Evolutionary conservation across 257 asterid genomes (phyloP), one percentile per base, ranked within the genome.

Genomic region (Solanum verrucosum): DNA sequence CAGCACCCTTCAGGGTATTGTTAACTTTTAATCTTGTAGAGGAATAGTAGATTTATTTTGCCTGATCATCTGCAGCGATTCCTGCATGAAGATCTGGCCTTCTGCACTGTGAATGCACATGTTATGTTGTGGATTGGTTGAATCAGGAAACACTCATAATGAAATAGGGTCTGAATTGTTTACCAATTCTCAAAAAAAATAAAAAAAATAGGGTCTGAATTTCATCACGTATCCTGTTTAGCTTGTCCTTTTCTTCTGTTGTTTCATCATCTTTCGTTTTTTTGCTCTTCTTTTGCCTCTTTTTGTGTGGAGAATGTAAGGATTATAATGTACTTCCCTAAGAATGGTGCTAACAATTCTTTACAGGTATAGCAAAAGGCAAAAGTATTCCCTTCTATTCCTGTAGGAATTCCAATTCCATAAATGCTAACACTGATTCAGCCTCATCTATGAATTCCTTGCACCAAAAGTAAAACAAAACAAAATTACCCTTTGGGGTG

Each of bases 1-100:
- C 99, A 97, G 91, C 98, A 96, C 87, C 95, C 97, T 87, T 93
- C 99, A 86, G 99, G 99, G 99, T 97, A 94, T 87, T 91, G 14
- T 87, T 87, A 79, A 84, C 23, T 13, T 68, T 84, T 49, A 59
- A 38, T 86, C 29, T 49, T 49, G 86, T 29, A 82, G 20, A 82
- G 29, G 44, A 82, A 49, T 29, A 29, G 29, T 49, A 46, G 31
- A 49, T 82, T 82, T n/a, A 14, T n/a, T 38, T 77, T 77, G 23
- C 35, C 84, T 77, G 84, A 77, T n/a, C 60, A 77, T 77, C 84
- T 40, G 84, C 60, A 23, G 60, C 1, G 10, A 40, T 38, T 77
- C 23, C 83, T 74, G 83, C 52, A 40, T 77, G 23, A 77, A 77
- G 59, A 77, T 77, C 60, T 77, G 35, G 23, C 60, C 35, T 6